These are phyloP conservation scores for Digitaria exilis DNA, from an alignment of 202 grass and related monocot genomes.

Conservation along the genomic window DNA sequence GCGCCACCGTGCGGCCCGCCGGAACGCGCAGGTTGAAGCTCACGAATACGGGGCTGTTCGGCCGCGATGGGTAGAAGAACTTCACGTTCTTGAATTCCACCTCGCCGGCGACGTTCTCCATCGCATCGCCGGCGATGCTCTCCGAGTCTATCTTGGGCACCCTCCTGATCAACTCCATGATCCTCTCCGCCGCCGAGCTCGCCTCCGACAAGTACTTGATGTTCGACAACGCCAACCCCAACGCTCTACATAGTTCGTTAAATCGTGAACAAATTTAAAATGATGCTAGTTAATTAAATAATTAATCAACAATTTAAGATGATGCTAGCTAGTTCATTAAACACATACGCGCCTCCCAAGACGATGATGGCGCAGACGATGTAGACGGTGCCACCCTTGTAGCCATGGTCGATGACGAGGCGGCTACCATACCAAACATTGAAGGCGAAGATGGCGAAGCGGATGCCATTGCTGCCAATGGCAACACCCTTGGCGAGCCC, in stretches of 20 bases:
- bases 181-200: conserved; percentile 59
- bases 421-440: conserved; percentile 78
- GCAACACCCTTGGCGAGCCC: conserved; percentile 79
- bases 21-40: conserved; percentile 70
- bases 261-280: too few relatives aligned
- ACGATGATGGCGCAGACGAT: conserved; percentile 56
- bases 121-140: conserved; percentile 52
- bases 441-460: conserved; percentile 76
- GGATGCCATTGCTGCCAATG: conserved; percentile 70
- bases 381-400: conserved; percentile 74
- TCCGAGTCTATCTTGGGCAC: conserved; percentile 86
- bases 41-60: conserved; percentile 60
- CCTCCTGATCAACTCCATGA: conserved; percentile 58
- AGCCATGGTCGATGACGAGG: conserved; percentile 74
- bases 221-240: conserved; percentile 75
- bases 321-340: not conserved
- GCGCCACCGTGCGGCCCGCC: conserved; percentile 61
- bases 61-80: conserved; percentile 80
- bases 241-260: conserved; percentile 40
- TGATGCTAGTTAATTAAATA: not conserved
- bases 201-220: conserved; percentile 90
- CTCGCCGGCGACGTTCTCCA: conserved; percentile 59
- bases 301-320: too few relatives aligned
- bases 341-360: conserved; percentile 58
- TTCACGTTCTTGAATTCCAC: conserved; percentile 75